Evolutionary conservation across 257 asterid species (phyloP).

Genomic region (Apocynum venetum): DNA sequence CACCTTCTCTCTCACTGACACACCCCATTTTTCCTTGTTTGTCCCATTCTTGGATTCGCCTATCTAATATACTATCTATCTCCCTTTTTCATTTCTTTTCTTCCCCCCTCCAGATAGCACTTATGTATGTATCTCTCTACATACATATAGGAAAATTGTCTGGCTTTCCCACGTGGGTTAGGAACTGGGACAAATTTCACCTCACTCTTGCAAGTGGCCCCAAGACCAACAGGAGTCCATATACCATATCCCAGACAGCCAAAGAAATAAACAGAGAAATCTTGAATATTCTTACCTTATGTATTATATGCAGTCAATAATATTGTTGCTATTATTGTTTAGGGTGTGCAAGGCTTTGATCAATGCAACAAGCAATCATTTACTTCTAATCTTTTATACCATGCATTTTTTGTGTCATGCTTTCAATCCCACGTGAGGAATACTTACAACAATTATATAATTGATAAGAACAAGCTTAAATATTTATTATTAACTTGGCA

Average conservation of each 20-base stretch:
- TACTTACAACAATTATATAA: too few relatives aligned
- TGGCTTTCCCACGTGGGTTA: slow-evolving; percentile 42
- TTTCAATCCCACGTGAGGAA: too few relatives aligned
- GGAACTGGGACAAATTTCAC: slow-evolving; percentile 11
- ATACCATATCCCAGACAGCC: neutral
- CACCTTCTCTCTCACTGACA: slow-evolving; percentile 27
- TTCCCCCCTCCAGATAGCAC: slow-evolving; percentile 19
- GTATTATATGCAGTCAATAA: too few relatives aligned
- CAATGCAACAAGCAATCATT: neutral
- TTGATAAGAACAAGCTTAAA: neutral
- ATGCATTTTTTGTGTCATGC: too few relatives aligned
- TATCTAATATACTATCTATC: neutral
- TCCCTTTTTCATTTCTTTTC: slow-evolving; percentile 24
- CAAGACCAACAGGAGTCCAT: neutral
- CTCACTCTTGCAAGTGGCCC: neutral
- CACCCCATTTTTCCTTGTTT: slow-evolving; percentile 30
- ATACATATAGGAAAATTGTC: slow-evolving; percentile 10
- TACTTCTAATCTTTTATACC: too few relatives aligned
- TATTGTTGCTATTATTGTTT: too few relatives aligned
- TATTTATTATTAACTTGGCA: too few relatives aligned
- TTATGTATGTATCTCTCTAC: neutral
- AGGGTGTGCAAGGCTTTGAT: neutral
- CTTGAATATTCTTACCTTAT: neutral
- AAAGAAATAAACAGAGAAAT: neutral
- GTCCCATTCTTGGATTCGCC: slow-evolving; percentile 40